A percentile compares a stretch with the other conserved stretches of the same genome.
Conservation (phyloP, 179 eudicot species). For the Actinidia chinensis region DNA sequence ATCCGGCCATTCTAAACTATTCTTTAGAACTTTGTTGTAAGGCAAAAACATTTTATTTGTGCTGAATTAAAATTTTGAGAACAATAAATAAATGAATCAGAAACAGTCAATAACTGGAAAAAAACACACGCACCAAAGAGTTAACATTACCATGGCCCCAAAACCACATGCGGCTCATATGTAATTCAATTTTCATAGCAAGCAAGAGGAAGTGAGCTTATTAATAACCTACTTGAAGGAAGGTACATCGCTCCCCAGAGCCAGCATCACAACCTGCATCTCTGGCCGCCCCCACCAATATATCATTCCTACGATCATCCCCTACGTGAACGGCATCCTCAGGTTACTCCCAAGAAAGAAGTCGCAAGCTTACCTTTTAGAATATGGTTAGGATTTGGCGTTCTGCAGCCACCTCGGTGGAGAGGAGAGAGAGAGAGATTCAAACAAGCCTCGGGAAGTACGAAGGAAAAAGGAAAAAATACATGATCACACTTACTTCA, state of each 20-base stretch:
- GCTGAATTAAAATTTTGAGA: too few species aligned
- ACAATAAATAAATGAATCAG: too few species aligned
- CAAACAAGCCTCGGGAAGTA: background rate
- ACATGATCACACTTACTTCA: slow-evolving; percentile 57
- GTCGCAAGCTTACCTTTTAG: slow-evolving; percentile 92
- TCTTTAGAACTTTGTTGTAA: too few species aligned
- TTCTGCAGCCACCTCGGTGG: slow-evolving; percentile 89
- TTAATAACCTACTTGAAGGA: slow-evolving; percentile 85
- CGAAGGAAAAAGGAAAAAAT: background rate
- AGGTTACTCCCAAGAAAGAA: slow-evolving; percentile 73
- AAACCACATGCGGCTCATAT: background rate
- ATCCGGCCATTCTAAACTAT: too few species aligned
- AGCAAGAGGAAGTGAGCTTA: slow-evolving; percentile 5
- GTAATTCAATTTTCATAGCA: background rate
- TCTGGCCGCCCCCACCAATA: slow-evolving; percentile 99
- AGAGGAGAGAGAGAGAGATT: background rate
- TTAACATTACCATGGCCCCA: background rate
- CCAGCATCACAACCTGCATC: slow-evolving; percentile 99
- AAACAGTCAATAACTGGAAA: background rate
- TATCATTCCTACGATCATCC: slow-evolving; percentile 92
- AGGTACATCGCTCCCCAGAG: slow-evolving; percentile 96
- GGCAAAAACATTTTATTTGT: too few species aligned
- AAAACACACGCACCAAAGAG: background rate
- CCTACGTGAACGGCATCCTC: slow-evolving; percentile 98
- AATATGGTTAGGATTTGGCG: slow-evolving; percentile 93